Evolutionary conservation across 805 yeast species (phyloP), one percentile per base, ranked within the genome.

Genomic region (Candida fluviatilis): DNA sequence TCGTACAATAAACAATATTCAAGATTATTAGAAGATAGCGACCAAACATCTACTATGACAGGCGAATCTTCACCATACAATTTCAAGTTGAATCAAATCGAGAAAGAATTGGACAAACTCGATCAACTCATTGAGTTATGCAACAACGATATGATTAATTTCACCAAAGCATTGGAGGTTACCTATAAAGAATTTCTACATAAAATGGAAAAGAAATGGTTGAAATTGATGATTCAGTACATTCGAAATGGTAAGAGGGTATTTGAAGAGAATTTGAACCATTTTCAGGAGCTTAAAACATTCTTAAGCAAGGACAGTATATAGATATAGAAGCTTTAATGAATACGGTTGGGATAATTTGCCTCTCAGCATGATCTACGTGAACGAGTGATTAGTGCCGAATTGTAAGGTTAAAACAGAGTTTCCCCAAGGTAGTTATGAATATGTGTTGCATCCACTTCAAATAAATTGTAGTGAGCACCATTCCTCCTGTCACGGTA

Each of bases 61-160:
- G 27, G 4, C 11, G 18, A 24, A 12, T 23, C 31, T 11, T 35
- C 34, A 24, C 63, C 54, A 33, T 50, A 46, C 36, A 60, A 58
- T 42, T 50, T 52, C 36, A 61, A 60, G 30, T 51, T 61, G 15
- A 55, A 53, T 35, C 64, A 62, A 25, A 55, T 68, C 12, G 69
- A 69, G 37, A 61, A 58, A 50, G 77, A 71, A 39, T 49, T 71
- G 19, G 47, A 47, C 30, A 75, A 74, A 45, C 58, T 75, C 29
- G 66, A 71, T 31, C 79, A 76, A 37, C 65, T 78, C 36, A 71
- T 73, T 18, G 63, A 61, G 12, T 55, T 70, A 13, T 54, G 71
- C 26, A 57, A 65, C 40, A 52, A 50, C 10, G 82, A 76, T 51
- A 66, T 75, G 52, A 50, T 54, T 18, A 62, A 54, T 38, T 58